Base-by-base conservation (phyloP, 345 rosid species). In the Pistacia integerrima region DNA sequence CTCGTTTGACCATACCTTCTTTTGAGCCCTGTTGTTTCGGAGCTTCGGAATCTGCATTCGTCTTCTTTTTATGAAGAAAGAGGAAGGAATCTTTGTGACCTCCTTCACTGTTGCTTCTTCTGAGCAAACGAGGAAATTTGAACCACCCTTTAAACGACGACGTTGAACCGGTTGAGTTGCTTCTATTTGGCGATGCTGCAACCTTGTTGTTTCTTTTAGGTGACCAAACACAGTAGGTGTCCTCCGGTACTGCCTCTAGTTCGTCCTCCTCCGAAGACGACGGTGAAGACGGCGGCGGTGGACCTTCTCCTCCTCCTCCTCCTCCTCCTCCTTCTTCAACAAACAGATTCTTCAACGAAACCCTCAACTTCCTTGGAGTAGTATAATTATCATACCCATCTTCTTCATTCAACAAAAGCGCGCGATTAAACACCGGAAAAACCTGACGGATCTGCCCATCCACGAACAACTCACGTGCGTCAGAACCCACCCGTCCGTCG, bases 181-280 rank as follows among this genome's bases (percentile, higher is more conserved):
- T 91, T 12, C 85, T 77, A 59, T 86, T 84, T 28, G 88, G 88
- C 11, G 92, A 20, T 74, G 41, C 79, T 61, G 76, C 61, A 84
- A 67, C 81, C 78, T 74, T 41, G 10, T 74, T 41, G 46, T 41
- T 63, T 51, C 22, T 73, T 52, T 72, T 87, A 41, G 94, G 94
- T 2, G 82, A 74, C 98, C 98, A 93, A 18, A 84, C 80, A 70
- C 98, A 91, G 81, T 86, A 93, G 7, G 84, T 89, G 62, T 82
- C 90, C 11, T 84, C 77, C 44, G 89, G 77, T n/a, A 85, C 59
- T 36, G 79, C 70, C 9, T 89, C 93, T n/a, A 86, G 77, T 74
- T 89, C 98, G 35, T 92, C 97, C 4, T 78, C 92, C 36, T 88
- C 94, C 41, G 97, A 89, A 4, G 94, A 88, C 1, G 94, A 89